Evolutionary conservation across 2,329 filamentous ascomycete genomes (phyloP).

Genomic region (Aspergillus unguis): DNA sequence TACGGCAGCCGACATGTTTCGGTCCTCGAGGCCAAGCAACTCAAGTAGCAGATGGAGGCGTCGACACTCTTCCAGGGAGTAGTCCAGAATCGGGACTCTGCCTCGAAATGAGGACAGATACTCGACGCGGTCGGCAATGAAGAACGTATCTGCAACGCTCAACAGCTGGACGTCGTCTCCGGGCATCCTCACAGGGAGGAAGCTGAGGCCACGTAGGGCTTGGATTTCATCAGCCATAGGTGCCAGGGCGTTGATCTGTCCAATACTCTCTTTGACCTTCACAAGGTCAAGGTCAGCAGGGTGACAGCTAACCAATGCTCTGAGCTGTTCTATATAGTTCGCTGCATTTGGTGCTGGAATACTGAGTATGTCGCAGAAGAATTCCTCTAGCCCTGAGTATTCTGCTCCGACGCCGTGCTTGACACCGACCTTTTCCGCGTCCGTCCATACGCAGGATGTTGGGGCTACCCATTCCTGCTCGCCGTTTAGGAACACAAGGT

Average conservation of each 20-base stretch:
- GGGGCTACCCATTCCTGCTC: not conserved
- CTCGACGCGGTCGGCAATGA: slow-evolving; percentile 7
- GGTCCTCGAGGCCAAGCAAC: not conserved
- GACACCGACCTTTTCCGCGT: not conserved
- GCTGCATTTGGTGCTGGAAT: not conserved
- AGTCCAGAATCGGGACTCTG: slow-evolving; percentile 1
- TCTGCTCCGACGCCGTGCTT: not conserved
- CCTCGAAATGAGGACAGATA: not conserved
- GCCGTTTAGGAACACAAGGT: not conserved
- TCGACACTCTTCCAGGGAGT: not conserved
- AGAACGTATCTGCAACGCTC: not conserved
- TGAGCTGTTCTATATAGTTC: slow-evolving; percentile 3
- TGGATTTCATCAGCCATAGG: not conserved
- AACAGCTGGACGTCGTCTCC: not conserved
- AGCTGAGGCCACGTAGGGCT: not conserved
- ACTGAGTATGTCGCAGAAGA: not conserved
- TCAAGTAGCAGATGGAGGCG: not conserved
- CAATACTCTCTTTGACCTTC: not conserved
- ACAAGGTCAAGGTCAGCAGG: not conserved
- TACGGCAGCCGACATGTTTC: not conserved
- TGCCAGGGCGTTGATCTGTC: not conserved
- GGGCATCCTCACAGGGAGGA: not conserved
- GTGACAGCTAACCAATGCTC: not conserved
- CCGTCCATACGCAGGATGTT: not conserved
- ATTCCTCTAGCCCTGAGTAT: slow-evolving; percentile 1